Evolutionary conservation across 2,329 filamentous ascomycete genomes (phyloP), one percentile per base, ranked within the genome.

Genomic region (Apiospora hydei): DNA sequence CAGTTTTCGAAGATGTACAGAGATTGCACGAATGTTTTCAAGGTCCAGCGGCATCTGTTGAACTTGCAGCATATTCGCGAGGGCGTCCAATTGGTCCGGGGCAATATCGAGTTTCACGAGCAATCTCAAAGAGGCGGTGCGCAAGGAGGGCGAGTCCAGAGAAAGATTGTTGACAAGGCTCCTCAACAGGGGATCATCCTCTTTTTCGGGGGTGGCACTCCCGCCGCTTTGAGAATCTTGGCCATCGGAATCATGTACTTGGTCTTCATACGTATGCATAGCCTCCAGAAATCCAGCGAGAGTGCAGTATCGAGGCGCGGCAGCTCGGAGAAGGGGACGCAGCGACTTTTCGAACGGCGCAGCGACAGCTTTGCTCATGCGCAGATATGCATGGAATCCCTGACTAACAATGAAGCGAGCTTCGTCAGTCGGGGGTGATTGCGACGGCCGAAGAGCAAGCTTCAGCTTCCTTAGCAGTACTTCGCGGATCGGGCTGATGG

Each of bases 1-100:
- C 61, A 98, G 87, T 77, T 94, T 95, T 67, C 96, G 92, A 70
- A 98, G 88, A 74, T 96, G 91, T 89, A 98, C 97, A 2, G 94
- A 92, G 46, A 98, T 89, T 24, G 90, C 90, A 71, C 96, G 90
- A 69, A 91, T 89, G 69, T 92, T 94, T 71, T 95, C 90, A 4
- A 98, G 85, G 67, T 89, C 90, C n/a, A 97, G 83, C 0, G 94
- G 91, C 7, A 92, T 94, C 74, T 94, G 89, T 80, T 98, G 95
- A 21, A 95, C 90, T 74, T 94, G 88, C 21, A 95, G 87, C 83
- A 97, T 96, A 8, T 90, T 87, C 8, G 85, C 83, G 34, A 93
- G 82, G 8, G 86, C 83, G 43, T 89, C 80, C 66, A 86, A 82
- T 73, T 87, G 85, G 70, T 87, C 86, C 49, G 79, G 83, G 71